phyloP scores from a whole-genome alignment of 805 yeast species.

The Candida tammaniensis region DNA sequence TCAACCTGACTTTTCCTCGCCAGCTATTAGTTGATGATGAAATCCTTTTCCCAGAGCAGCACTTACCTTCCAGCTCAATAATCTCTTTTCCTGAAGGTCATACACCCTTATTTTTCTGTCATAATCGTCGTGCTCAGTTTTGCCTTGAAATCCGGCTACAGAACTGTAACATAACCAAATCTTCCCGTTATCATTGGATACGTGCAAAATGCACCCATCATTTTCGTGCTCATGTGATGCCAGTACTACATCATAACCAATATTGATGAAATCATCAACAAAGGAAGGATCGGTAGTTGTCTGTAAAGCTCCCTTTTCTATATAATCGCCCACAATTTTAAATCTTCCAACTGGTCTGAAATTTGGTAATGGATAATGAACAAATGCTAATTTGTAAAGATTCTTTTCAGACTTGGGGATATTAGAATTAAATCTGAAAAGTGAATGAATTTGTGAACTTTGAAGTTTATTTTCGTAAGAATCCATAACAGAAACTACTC shows the following conservation, averaged over 20 bases:
- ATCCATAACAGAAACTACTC: conserved; percentile 33
- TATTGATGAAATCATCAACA: conserved; percentile 30
- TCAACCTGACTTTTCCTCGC: background rate
- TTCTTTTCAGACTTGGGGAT: background rate
- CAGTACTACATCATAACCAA: conserved; percentile 35
- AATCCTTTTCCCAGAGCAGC: conserved; percentile 22
- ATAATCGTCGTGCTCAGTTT: conserved; percentile 21
- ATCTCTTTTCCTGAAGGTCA: conserved; percentile 22
- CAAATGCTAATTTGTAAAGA: conserved; percentile 29
- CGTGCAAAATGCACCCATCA: conserved; percentile 37
- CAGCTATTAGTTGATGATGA: conserved; percentile 26
- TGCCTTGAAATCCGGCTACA: conserved; percentile 36
- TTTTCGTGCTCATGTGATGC: conserved; percentile 46
- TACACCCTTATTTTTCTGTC: conserved; percentile 34
- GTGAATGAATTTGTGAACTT: conserved; percentile 31
- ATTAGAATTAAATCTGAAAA: conserved; percentile 26
- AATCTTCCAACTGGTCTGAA: conserved; percentile 39
- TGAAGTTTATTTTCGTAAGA: conserved; percentile 26
- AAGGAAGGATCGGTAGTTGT: conserved; percentile 26
- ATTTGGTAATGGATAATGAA: conserved; percentile 43
- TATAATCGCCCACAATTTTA: conserved; percentile 36
- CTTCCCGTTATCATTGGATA: conserved; percentile 4
- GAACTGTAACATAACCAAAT: conserved; percentile 41
- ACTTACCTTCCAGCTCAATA: conserved; percentile 39
- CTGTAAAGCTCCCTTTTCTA: conserved; percentile 34